A percentile compares a stretch with the other conserved stretches of the same genome.
Conservation (phyloP, 148 eudicot genomes). For the Rhododendron mucronatum region DNA sequence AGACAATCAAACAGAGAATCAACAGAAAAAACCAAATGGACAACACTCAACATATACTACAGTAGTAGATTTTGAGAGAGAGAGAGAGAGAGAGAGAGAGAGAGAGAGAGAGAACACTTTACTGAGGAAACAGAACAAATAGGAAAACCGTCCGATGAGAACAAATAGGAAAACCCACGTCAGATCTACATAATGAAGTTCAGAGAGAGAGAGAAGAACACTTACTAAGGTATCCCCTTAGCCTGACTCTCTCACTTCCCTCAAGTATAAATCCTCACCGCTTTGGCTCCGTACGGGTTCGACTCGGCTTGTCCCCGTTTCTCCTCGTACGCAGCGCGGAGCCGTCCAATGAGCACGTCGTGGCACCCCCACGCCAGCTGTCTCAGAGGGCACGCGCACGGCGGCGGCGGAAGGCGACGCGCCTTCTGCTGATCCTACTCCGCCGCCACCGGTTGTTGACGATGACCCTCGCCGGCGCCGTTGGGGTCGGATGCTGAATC, state of each 20-base stretch:
- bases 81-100: no score
- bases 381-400: conserved; percentile 50
- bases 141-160: no score
- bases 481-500: no score
- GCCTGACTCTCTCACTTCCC: conserved; percentile 52
- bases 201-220: no score
- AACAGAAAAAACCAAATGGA: no score
- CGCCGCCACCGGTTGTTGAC: background rate
- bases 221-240: conserved; percentile 10
- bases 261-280: conserved; percentile 37
- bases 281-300: conserved; percentile 48
- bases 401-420: conserved; percentile 42
- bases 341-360: conserved; percentile 34
- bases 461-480: background rate
- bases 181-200: no score
- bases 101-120: no score
- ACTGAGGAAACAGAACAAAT: no score
- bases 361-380: conserved; percentile 68
- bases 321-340: conserved; percentile 47
- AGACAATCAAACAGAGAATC: no score
- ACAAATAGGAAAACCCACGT: no score
- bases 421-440: background rate
- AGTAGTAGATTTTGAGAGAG: no score
- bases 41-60: no score
- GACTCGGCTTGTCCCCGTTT: conserved; percentile 45